A percentile compares a stretch with the other conserved stretches of the same genome.
Conservation (phyloP, 495 filamentous ascomycete genomes). For the Glonium stellatum region DNA sequence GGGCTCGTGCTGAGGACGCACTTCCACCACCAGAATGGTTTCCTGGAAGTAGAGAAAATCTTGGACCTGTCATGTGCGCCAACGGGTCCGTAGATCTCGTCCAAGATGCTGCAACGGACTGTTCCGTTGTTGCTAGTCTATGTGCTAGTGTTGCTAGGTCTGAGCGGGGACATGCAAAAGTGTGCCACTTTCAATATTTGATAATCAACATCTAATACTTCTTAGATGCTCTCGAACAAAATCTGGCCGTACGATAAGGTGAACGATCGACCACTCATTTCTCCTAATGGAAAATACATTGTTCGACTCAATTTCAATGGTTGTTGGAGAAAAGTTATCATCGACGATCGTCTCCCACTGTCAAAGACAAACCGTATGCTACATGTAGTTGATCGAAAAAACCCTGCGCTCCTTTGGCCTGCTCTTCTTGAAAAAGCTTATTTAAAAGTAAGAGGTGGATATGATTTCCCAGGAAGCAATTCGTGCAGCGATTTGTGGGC, state of each 20-base stretch:
- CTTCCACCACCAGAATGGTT: conserved; percentile 34
- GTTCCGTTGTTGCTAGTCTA: conserved; percentile 92
- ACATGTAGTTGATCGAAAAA: conserved; percentile 81
- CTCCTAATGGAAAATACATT: conserved; percentile 79
- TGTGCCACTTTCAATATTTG: conserved; percentile 29
- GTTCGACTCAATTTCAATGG: conserved; percentile 94
- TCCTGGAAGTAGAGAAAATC: conserved; percentile 18
- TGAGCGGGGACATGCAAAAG: conserved; percentile 54
- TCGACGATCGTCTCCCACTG: conserved; percentile 85
- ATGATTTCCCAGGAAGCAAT: conserved; percentile 98
- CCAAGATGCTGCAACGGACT: conserved; percentile 90
- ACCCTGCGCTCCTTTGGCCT: conserved; percentile 76
- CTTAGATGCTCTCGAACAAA: conserved; percentile 59
- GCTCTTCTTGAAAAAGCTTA: conserved; percentile 95
- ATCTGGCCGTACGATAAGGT: conserved; percentile 66
- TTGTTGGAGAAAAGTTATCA: conserved; percentile 74
- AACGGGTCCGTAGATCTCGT: conserved; percentile 64
- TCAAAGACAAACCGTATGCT: conserved; percentile 66
- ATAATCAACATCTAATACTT: conserved; percentile 21
- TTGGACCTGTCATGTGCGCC: conserved; percentile 48
- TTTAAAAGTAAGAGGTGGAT: conserved; percentile 91
- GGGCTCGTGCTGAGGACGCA: conserved; percentile 67
- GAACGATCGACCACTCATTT: conserved; percentile 49
- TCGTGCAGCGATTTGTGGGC: conserved; percentile 89
- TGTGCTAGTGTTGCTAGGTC: conserved; percentile 69